Conservation (phyloP, 2,329 filamentous ascomycete genomes). For the Chrysoporthe austroafricana region DNA sequence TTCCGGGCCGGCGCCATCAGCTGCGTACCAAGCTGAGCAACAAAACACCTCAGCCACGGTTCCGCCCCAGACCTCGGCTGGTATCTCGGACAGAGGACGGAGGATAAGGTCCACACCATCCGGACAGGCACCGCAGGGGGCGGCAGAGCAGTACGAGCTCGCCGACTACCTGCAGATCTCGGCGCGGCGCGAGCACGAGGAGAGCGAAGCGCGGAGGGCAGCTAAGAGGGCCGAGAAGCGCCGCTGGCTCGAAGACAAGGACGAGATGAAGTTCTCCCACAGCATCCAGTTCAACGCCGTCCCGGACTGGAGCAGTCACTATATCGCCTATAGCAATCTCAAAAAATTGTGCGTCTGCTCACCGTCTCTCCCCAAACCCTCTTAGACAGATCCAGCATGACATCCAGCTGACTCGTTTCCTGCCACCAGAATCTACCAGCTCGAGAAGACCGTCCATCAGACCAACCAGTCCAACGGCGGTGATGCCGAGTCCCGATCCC, state of each 20-base stretch:
- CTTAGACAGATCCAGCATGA: constrained; percentile 4
- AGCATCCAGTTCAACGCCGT: constrained; percentile 99
- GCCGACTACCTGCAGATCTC: constrained; percentile 43
- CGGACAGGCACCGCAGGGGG: neutral
- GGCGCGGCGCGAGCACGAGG: constrained; percentile 35
- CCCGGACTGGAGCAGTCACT: constrained; percentile 98
- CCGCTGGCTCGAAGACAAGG: constrained; percentile 69
- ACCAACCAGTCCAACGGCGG: constrained; percentile 46
- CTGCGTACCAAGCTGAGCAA: constrained; percentile 10
- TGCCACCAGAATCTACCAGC: constrained; percentile 77
- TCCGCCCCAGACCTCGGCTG: constrained; percentile 19
- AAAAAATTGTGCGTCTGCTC: constrained; percentile 81
- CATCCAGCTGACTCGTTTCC: constrained; percentile 10
- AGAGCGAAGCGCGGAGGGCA: constrained; percentile 40
- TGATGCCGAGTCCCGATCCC: constrained; percentile 83
- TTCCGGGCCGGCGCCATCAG: constrained; percentile 10
- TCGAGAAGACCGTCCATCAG: constrained; percentile 83
- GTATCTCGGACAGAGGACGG: constrained; percentile 26
- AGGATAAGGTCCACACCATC: constrained; percentile 16
- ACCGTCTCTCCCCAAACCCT: constrained; percentile 30
- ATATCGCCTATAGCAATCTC: constrained; percentile 97
- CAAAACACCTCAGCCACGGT: constrained; percentile 16
- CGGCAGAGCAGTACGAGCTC: constrained; percentile 44
- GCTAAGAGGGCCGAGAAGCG: constrained; percentile 65
- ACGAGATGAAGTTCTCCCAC: constrained; percentile 99